Conservation (phyloP, 768 basidiomycete genomes). For the Rhizopogon sp. region DNA sequence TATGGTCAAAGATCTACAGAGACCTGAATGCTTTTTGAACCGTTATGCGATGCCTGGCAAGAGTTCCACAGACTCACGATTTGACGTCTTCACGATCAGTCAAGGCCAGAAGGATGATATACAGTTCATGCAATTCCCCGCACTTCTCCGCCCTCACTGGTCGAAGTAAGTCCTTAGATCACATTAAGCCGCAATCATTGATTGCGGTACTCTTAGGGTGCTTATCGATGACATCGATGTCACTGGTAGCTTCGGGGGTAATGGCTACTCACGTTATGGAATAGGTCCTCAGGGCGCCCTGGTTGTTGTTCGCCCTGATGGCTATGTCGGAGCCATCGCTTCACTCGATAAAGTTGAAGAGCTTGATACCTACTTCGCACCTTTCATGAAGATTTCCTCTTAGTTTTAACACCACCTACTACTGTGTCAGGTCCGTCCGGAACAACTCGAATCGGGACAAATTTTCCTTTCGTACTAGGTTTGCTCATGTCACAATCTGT, state of each 20-base stretch:
- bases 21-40: conserved; percentile 20
- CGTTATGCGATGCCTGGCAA: conserved; percentile 14
- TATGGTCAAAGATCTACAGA: conserved; percentile 24
- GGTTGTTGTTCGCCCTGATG: conserved; percentile 31
- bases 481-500: too few species aligned
- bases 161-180: conserved; percentile 28
- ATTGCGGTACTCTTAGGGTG: conserved; percentile 33
- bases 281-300: conserved; percentile 22
- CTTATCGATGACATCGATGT: conserved; percentile 53
- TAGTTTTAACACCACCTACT: background rate
- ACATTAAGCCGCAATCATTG: background rate
- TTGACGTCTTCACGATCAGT: conserved; percentile 23
- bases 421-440: too few species aligned
- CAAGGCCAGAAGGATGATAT: conserved; percentile 29
- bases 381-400: conserved; percentile 27
- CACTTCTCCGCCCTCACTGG: conserved; percentile 34
- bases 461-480: too few species aligned
- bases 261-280: conserved; percentile 54
- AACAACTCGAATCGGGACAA: too few species aligned
- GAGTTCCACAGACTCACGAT: conserved; percentile 23
- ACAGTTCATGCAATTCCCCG: conserved; percentile 27
- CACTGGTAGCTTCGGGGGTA: conserved; percentile 40
- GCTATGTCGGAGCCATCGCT: conserved; percentile 55
- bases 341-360: conserved; percentile 35
- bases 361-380: conserved; percentile 44